Evolutionary conservation across 2,329 filamentous ascomycete species (phyloP).

Genomic region (Talaromyces sp.): DNA sequence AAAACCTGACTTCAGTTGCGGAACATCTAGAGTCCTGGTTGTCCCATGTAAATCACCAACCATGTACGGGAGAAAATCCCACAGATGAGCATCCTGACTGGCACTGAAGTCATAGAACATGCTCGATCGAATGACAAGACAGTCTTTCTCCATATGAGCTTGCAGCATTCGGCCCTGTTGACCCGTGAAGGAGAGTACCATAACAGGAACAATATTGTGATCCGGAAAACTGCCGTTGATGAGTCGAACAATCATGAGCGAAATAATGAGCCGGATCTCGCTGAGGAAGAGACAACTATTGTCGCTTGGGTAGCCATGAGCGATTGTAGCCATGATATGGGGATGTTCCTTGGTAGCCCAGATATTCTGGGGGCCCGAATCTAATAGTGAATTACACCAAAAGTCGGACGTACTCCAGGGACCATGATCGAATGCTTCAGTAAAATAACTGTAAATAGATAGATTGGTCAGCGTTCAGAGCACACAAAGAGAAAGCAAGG

Average conservation of each 20-base stretch:
- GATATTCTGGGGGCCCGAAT: background rate
- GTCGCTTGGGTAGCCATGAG: background rate
- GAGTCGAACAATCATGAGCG: slow-evolving; percentile 5
- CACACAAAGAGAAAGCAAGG: too few species aligned
- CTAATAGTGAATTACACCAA: background rate
- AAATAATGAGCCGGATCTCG: background rate
- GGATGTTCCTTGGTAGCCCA: background rate
- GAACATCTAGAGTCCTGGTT: background rate
- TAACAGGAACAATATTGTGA: slow-evolving; percentile 6
- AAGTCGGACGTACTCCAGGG: background rate
- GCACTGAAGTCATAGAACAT: background rate
- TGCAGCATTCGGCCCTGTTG: background rate
- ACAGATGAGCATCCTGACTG: background rate
- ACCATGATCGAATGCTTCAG: background rate
- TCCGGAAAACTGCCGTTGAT: background rate
- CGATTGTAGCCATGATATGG: background rate
- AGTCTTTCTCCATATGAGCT: background rate
- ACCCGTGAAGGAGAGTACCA: background rate
- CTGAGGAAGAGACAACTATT: background rate
- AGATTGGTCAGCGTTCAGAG: background rate
- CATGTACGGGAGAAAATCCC: background rate
- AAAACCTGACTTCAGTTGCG: background rate
- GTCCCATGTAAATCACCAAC: background rate
- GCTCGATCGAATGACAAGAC: background rate
- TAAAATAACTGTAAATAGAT: background rate